These are phyloP conservation scores for Candida jianshihensis DNA, from an alignment of 805 yeast species.

Conservation along the genomic window DNA sequence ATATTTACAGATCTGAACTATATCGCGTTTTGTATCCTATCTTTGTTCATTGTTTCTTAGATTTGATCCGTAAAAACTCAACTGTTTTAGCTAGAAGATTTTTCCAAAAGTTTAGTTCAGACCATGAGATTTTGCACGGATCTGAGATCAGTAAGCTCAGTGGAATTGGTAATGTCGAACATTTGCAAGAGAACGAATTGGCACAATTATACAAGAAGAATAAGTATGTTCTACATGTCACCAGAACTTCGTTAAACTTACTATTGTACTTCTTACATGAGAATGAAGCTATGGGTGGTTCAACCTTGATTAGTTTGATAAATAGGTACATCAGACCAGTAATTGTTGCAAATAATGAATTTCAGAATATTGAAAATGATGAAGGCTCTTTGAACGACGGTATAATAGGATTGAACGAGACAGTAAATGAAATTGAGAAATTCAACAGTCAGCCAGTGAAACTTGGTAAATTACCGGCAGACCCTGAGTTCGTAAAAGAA, in stretches of 20 bases:
- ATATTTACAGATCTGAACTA: conserved; percentile 84
- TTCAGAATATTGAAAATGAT: conserved; percentile 13
- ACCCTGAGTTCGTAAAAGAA: conserved; percentile 78
- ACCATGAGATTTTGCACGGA: conserved; percentile 71
- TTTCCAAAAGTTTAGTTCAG: conserved; percentile 65
- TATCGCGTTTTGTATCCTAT: conserved; percentile 81
- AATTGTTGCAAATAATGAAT: conserved; percentile 37
- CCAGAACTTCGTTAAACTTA: conserved; percentile 79
- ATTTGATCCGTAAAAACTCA: conserved; percentile 61
- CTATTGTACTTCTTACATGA: conserved; percentile 84
- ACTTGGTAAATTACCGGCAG: conserved; percentile 80
- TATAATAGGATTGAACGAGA: conserved; percentile 22
- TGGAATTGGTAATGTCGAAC: conserved; percentile 73
- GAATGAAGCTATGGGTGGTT: conserved; percentile 88
- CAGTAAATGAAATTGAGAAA: conserved; percentile 40
- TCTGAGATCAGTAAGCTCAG: conserved; percentile 66
- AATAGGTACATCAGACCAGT: conserved; percentile 69
- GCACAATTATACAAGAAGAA: conserved; percentile 69
- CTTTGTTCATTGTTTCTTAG: conserved; percentile 84
- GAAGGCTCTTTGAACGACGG: conserved; percentile 36
- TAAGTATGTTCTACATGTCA: conserved; percentile 68
- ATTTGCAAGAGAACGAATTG: conserved; percentile 72
- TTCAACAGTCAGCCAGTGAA: conserved; percentile 69
- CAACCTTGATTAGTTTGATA: conserved; percentile 74
- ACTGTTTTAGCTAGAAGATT: conserved; percentile 61